Evolutionary conservation across 2,329 filamentous ascomycete genomes (phyloP), one percentile per base, ranked within the genome.

Genomic region (Aspergillus sclerotialis): DNA sequence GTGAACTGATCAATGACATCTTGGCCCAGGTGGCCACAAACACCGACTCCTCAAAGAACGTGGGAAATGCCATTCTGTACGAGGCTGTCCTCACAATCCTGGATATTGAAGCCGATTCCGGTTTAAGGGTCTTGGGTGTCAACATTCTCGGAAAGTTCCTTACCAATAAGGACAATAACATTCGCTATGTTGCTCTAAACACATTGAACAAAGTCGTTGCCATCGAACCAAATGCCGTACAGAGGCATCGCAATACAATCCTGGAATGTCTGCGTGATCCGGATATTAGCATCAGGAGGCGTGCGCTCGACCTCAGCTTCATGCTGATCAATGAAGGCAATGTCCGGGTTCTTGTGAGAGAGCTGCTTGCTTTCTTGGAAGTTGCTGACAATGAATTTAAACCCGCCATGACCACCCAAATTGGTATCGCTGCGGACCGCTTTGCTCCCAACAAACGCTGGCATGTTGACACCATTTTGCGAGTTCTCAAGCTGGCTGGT

Each of bases 331-430:
- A 98, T 59, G 92, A 96, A 58, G 79, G 82, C 62, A 98, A 98
- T 52, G 88, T 98, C 23, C 81, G 92, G 25, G 85, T 96, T 4
- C 73, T 98, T 25, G 92, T 98, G 40, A 73, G 93, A 43, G 93
- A 98, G 58, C 71, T 98, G 26, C 72, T 98, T 28, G 88, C 92
- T 5, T 98, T 98, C 72, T 65, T 98, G 38, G 92, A 98, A 61
- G 88, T 94, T 33, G 90, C 93, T 35, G 92, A 98, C 54, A 94
- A 93, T 46, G 92, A 98, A 61, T 98, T 98, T 69, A 98, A 98
- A 67, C 86, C 92, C 5, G 86, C 87, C 34, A 95, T 98, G 89
- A 98, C 92, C 2, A 92, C 83, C 34, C 92, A 98, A 56, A 98
- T 98, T 58, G 92, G 92, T 15, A 87, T 98, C 50, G 92, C 93